phyloP scores from a whole-genome alignment of 306 rosid species.

The Quercus engelmannii region DNA sequence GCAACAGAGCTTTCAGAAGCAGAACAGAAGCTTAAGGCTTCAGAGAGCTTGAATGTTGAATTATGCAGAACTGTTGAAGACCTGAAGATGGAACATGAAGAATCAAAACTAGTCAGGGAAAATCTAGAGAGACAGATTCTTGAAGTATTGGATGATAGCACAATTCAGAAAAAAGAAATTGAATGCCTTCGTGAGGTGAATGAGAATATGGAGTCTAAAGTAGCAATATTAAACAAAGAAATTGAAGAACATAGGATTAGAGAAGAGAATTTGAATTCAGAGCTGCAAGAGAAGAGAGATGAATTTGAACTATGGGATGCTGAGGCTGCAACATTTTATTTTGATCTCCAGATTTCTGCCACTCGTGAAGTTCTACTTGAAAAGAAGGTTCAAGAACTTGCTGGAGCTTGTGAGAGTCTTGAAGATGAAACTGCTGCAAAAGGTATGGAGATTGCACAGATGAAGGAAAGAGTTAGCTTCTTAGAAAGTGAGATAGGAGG shows the following conservation, averaged over 20 bases:
- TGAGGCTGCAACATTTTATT: conserved; percentile 86
- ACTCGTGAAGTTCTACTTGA: conserved; percentile 81
- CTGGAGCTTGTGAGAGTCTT: conserved; percentile 57
- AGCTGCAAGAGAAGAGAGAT: conserved; percentile 71
- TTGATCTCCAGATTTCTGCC: conserved; percentile 82
- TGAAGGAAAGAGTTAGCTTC: conserved; percentile 42
- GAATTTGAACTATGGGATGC: conserved; percentile 91
- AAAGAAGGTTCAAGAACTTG: conserved; percentile 75
- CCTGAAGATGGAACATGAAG: conserved; percentile 56
- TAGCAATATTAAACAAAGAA: conserved; percentile 49
- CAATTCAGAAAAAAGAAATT: conserved; percentile 58
- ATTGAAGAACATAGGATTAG: conserved; percentile 61
- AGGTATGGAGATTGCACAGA: conserved; percentile 52
- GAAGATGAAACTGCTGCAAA: conserved; percentile 64
- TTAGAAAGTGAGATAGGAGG: conserved; percentile 77
- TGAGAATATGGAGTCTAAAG: conserved; percentile 46
- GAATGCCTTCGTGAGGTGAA: conserved; percentile 58
- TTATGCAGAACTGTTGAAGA: conserved; percentile 52
- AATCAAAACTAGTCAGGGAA: conserved; percentile 41
- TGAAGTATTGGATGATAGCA: conserved; percentile 54
- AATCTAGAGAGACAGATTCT: conserved; percentile 53
- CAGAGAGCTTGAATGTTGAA: conserved; percentile 50
- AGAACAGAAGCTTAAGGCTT: conserved; percentile 54
- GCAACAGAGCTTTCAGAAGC: conserved; percentile 57
- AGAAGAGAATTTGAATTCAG: conserved; percentile 71